Base-by-base conservation (phyloP, 1,139 yeast genomes). In the Pichia sp. region DNA sequence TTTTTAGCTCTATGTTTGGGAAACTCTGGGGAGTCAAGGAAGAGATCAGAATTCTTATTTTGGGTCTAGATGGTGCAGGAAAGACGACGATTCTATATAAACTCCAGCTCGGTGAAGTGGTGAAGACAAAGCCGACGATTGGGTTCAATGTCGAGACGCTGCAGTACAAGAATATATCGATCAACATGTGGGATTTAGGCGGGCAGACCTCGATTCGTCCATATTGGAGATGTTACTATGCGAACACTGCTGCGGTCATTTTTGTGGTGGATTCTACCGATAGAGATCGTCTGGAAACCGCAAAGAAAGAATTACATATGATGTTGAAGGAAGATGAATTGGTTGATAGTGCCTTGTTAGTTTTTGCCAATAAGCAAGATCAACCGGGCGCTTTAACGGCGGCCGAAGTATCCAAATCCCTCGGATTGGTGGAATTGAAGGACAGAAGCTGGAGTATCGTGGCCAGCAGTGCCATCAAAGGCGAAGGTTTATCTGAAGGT, bases 361-460 rank as follows among this genome's bases (percentile, higher is more conserved):
- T 92, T 49, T 88, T 92, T 71, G 97, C 97, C 44, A 92, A 92
- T 64, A 92, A 92, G 59, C 98, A 92, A 67, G 98, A 92, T 68
- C 96, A 88, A 65, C 85, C 95, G 0, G 96, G 95, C 9, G 97
- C 98, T 1, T 70, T 90, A 70, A 78, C 88, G 28, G 97, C 97
- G 0, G 92, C 96, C 5, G 97, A 92, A 59, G 97, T 92, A 10
- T 82, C 95, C 2, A 87, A 85, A 55, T 90, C 95, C 16, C 72
- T 92, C 53, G 82, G 83, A 51, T 69, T 92, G 54, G 88, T 90
- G 4, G 95, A 86, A 48, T 73, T 92, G 61, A 90, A 90, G 65
- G 98, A 92, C 64, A 77, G 98, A 63, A 85, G 95, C 61, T 92
- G 98, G 98, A 86, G 96, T 58, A 92, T 92, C 53, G 95, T 90